phyloP scores from a whole-genome alignment of 768 basidiomycete species.

The Tephrocybe sp. region DNA sequence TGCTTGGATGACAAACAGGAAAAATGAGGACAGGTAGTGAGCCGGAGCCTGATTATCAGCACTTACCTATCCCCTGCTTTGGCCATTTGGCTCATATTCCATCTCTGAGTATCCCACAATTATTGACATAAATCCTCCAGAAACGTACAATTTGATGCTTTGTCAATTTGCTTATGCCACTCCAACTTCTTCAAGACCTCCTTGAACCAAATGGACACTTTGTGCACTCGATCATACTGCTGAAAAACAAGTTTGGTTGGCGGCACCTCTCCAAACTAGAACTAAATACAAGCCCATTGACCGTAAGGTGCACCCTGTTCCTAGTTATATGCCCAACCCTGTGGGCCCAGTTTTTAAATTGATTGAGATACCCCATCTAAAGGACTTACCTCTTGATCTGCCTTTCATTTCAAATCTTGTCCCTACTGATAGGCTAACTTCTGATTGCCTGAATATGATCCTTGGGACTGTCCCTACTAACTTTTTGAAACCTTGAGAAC shows the following conservation, averaged over 20 bases:
- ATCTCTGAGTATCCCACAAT: background rate
- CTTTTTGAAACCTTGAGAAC: constrained; percentile 10
- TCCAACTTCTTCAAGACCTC: no score
- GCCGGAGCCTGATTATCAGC: constrained; percentile 6
- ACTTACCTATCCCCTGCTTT: constrained; percentile 10
- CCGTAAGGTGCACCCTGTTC: constrained; percentile 24
- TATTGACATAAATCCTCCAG: constrained; percentile 10
- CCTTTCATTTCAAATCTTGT: constrained; percentile 5
- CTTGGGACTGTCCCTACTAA: constrained; percentile 4
- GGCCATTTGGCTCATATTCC: constrained; percentile 3
- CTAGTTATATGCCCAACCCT: constrained; percentile 23
- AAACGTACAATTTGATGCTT: constrained; percentile 13
- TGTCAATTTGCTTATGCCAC: background rate
- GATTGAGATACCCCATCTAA: constrained; percentile 10
- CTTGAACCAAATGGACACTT: background rate
- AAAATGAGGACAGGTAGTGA: constrained; percentile 12
- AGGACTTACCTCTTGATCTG: constrained; percentile 7
- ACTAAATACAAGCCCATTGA: constrained; percentile 24
- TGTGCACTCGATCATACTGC: no score
- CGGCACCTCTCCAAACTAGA: background rate
- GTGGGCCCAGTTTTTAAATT: constrained; percentile 17
- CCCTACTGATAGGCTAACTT: constrained; percentile 9
- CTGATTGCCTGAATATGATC: constrained; percentile 15
- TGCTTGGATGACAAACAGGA: constrained; percentile 1
- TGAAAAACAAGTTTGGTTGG: no score